Percentiles rank a stretch among this genome's conserved stretches.
Evolutionary conservation across 495 filamentous ascomycete species (phyloP).

Genomic region (Penicillium goetzii): DNA sequence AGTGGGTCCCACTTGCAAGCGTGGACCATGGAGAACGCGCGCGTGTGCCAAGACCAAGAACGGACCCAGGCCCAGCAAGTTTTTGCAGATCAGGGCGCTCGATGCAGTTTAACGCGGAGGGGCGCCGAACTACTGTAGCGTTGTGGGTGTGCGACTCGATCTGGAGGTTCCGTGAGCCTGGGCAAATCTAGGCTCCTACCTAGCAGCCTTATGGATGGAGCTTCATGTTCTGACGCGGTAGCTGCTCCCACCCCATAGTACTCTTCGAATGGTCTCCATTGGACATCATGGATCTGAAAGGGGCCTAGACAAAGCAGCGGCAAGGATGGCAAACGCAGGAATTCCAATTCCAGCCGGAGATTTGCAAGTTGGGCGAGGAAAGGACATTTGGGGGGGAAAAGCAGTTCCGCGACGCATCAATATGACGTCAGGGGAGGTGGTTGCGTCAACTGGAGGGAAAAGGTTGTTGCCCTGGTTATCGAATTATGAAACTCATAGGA

Average conservation of each 20-base stretch:
- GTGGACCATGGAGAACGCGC: conserved; percentile 13
- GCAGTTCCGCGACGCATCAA: conserved; percentile 3
- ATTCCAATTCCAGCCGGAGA: background rate
- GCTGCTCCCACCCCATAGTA: background rate
- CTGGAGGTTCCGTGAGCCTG: conserved; percentile 8
- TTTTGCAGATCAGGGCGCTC: conserved; percentile 25
- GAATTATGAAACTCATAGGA: background rate
- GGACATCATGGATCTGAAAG: background rate
- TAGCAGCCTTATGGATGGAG: conserved; percentile 19
- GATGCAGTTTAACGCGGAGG: conserved; percentile 21
- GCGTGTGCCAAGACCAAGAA: conserved; percentile 22
- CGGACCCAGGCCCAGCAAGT: conserved; percentile 4
- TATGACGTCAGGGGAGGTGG: conserved; percentile 12
- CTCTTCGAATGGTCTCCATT: background rate
- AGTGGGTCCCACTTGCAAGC: background rate
- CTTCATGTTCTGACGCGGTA: background rate
- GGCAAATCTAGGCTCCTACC: no score
- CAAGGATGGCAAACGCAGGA: conserved; percentile 1
- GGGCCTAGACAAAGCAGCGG: background rate
- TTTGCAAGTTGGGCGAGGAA: background rate
- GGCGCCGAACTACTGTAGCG: conserved; percentile 18
- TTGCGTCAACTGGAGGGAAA: conserved; percentile 5
- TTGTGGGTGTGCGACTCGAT: conserved; percentile 12
- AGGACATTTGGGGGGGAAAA: conserved; percentile 8
- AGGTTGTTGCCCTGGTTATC: conserved; percentile 1